Conservation (phyloP, 2,329 filamentous ascomycete genomes). For the Cadophora sp. region DNA sequence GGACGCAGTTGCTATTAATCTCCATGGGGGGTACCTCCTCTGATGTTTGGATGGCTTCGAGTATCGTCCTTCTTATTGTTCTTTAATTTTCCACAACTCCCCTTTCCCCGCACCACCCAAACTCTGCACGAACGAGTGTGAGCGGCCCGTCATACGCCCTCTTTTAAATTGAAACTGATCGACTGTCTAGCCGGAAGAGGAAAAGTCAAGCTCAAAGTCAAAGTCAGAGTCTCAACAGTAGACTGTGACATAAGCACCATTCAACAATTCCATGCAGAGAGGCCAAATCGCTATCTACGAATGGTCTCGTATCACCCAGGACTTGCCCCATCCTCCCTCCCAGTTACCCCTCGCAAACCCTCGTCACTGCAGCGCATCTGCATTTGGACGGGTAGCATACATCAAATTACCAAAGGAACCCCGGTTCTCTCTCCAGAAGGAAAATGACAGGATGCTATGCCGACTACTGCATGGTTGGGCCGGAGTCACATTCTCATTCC, state of each 20-base stretch:
- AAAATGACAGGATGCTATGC: background rate
- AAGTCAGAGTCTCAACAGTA: background rate
- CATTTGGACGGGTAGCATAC: background rate
- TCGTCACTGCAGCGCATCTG: constrained; percentile 7
- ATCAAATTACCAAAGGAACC: background rate
- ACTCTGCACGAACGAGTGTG: constrained; percentile 6
- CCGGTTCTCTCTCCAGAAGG: background rate
- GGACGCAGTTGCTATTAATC: background rate
- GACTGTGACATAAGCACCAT: background rate
- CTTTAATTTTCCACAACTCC: background rate
- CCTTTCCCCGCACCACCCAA: constrained; percentile 10
- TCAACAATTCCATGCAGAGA: background rate
- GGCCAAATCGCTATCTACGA: background rate
- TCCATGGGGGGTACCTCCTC: background rate
- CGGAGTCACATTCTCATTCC: background rate
- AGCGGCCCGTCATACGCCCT: constrained; percentile 5
- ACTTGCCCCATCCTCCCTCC: constrained; percentile 10
- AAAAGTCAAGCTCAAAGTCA: background rate
- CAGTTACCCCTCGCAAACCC: background rate
- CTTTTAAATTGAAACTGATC: background rate
- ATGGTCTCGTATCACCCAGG: constrained; percentile 4
- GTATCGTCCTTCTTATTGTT: background rate
- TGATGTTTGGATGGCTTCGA: background rate
- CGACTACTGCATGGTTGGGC: background rate
- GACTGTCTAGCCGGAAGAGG: background rate